Conservation (phyloP, 1,284 basidiomycete genomes). For the Ceratobasidium sp. region DNA sequence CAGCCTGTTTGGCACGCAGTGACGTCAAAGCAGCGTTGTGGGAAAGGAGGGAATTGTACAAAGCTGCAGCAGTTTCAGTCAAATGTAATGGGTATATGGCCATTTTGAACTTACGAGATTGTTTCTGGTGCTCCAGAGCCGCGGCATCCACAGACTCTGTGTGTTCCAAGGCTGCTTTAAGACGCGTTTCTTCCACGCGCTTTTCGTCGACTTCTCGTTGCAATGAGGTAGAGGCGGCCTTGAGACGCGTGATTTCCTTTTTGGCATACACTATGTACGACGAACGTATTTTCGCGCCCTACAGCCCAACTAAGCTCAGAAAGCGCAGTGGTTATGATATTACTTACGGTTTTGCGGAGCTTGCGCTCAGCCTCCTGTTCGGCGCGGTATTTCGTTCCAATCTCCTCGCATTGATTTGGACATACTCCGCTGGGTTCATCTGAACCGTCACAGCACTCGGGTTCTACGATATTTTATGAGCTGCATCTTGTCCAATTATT, state of each 20-base stretch:
- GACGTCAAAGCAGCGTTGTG: slow-evolving; percentile 83
- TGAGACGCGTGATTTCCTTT: slow-evolving; percentile 86
- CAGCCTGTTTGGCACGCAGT: slow-evolving; percentile 77
- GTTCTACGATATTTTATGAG: slow-evolving; percentile 65
- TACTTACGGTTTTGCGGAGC: slow-evolving; percentile 79
- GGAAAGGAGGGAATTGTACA: slow-evolving; percentile 80
- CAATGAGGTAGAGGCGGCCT: slow-evolving; percentile 68
- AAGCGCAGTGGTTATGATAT: slow-evolving; percentile 28
- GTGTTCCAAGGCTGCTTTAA: slow-evolving; percentile 74
- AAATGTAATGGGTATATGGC: background rate
- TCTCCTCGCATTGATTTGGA: slow-evolving; percentile 79
- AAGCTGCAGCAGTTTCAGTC: slow-evolving; percentile 62
- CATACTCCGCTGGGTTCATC: slow-evolving; percentile 89
- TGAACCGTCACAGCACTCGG: slow-evolving; percentile 97
- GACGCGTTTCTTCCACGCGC: slow-evolving; percentile 76
- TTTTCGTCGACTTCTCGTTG: slow-evolving; percentile 70
- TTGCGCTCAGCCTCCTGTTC: slow-evolving; percentile 78
- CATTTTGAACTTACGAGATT: slow-evolving; percentile 75
- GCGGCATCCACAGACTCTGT: slow-evolving; percentile 80
- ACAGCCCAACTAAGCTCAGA: slow-evolving; percentile 25
- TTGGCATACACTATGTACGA: slow-evolving; percentile 88
- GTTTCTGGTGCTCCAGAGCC: slow-evolving; percentile 82
- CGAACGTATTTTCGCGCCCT: slow-evolving; percentile 92
- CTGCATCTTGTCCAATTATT: background rate
- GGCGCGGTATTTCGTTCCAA: slow-evolving; percentile 78